Conservation (phyloP, 169 alveolate genomes). For the Plasmodium vivax region DNA sequence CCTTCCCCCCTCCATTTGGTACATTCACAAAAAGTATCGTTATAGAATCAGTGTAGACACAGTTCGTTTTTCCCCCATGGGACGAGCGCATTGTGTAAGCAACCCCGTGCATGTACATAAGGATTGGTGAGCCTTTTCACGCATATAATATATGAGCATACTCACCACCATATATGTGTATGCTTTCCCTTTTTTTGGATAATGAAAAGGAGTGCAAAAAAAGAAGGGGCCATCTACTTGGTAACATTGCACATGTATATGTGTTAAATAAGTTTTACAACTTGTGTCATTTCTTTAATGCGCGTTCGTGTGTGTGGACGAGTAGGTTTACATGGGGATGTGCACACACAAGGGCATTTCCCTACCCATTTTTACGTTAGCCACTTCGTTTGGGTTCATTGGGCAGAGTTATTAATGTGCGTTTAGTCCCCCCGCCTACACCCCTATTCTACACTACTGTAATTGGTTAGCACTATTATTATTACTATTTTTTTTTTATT, state of each 20-base stretch:
- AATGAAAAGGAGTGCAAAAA: background rate
- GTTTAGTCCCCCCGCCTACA: background rate
- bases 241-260: background rate
- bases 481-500: background rate
- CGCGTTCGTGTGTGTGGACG: background rate
- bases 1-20: background rate
- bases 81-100: background rate
- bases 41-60: background rate
- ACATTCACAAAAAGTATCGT: background rate
- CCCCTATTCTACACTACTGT: background rate
- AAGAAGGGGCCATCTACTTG: background rate
- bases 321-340: background rate
- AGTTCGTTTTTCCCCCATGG: background rate
- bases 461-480: background rate
- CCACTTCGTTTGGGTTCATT: background rate
- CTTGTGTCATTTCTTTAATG: background rate
- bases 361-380: background rate
- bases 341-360: background rate
- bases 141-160: background rate
- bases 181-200: background rate
- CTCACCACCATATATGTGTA: background rate
- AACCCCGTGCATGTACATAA: background rate
- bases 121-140: background rate
- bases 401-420: background rate
- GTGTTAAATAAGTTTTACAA: background rate